Conservation (phyloP, 208 protist species). For the Entamoeba moshkovskii region DNA sequence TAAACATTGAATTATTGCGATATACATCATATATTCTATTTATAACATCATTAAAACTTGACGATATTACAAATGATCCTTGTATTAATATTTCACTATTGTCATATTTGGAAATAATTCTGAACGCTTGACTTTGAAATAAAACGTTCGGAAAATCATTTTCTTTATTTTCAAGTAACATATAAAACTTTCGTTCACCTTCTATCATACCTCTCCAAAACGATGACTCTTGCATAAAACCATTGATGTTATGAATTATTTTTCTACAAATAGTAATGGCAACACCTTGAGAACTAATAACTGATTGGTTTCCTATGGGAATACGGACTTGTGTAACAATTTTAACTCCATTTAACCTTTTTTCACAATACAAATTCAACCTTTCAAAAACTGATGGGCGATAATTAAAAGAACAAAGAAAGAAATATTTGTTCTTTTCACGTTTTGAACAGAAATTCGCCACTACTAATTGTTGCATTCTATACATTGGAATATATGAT, state of each 20-base stretch:
- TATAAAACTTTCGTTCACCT: neutral
- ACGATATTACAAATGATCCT: neutral
- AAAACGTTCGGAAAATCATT: neutral
- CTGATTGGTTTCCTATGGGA: neutral
- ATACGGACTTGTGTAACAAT: neutral
- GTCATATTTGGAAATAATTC: neutral
- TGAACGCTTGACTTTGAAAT: neutral
- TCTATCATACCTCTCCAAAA: neutral
- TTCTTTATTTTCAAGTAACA: neutral
- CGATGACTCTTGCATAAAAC: neutral
- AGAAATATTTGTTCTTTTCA: neutral
- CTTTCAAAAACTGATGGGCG: neutral
- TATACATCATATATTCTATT: neutral
- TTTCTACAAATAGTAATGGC: neutral
- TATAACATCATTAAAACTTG: neutral
- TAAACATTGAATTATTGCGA: neutral
- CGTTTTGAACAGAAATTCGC: neutral
- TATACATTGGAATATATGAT: neutral
- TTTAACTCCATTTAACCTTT: neutral
- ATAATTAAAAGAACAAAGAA: neutral
- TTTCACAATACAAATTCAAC: neutral
- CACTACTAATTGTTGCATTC: neutral
- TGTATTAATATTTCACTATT: neutral
- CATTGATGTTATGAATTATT: neutral
- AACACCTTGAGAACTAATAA: neutral